Evolutionary conservation across 371 early-diverging fungal species (phyloP), one percentile per base, ranked within the genome.

Genomic region (Sporodiniella umbellata): DNA sequence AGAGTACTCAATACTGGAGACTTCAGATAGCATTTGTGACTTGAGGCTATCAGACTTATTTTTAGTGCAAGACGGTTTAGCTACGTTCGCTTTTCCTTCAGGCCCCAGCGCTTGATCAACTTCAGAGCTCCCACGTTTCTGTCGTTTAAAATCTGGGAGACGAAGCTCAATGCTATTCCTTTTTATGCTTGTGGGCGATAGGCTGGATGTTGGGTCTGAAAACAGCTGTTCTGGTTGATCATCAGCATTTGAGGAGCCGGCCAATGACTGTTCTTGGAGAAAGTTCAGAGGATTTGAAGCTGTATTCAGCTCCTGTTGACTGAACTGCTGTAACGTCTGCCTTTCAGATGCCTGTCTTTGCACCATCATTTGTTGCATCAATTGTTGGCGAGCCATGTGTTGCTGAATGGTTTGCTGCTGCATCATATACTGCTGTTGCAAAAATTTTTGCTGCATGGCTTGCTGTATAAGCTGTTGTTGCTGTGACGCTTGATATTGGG

Each of bases 91-190:
- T n/a, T n/a, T n/a, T n/a, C n/a, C 30, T 28, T 28, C 10, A 7
- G 30, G 30, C 7, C 30, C 10, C 30, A 10, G 30, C 35, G 11
- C n/a, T 35, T n/a, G 35, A 4, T 35, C n/a, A 31, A 10, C 15
- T 35, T 1, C 14, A n/a, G 35, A 14, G 4, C 35, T 35, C 8
- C 5, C 4, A n/a, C n/a, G 35, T 33, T 50, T 51, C 38, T 68
- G 70, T 31, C 69, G 69, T 44, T 75, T 75, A 0, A 60, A 48
- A 8, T 66, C 54, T 23, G 76, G 76, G 7, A 76, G 51, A 19
- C 70, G 70, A 22, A 72, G 38, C 53, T 76, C 76, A 33, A 76
- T 70, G 33, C 66, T 72, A 2, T 48, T 61, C 42, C 72, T 70
- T 40, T 72, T 72, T 2, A 70, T 62, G 33, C 58, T 54, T 28